Evolutionary conservation across 306 rosid species (phyloP).

Genomic region (Pterocarpus santalinus): DNA sequence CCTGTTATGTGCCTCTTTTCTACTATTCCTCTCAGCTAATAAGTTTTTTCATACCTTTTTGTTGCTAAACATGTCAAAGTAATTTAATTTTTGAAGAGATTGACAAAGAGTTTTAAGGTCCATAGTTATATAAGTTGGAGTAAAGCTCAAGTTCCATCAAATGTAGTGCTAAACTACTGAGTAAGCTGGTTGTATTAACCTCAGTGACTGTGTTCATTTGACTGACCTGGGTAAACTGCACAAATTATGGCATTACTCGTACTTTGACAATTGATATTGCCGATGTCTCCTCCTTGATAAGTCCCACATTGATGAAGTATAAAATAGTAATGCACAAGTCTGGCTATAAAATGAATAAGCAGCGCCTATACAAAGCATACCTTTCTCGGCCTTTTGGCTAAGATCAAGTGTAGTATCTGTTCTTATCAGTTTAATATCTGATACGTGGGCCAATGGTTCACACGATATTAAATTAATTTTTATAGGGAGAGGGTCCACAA

Average conservation of each 20-base stretch:
- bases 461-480: slow-evolving; percentile 11
- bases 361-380: not conserved
- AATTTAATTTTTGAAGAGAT: not conserved
- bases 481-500: not conserved
- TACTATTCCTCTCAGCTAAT: not conserved
- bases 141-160: slow-evolving; percentile 8
- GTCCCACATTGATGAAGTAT: not conserved
- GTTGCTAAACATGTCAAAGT: not conserved
- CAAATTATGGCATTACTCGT: too few relatives aligned
- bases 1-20: not conserved
- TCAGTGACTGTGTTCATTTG: too few relatives aligned
- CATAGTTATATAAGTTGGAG: slow-evolving; percentile 13
- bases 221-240: too few relatives aligned
- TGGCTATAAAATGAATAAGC: not conserved
- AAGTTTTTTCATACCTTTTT: not conserved
- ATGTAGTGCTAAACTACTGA: not conserved
- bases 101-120: slow-evolving; percentile 5
- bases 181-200: not conserved
- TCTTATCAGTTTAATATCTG: slow-evolving; percentile 3
- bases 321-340: not conserved
- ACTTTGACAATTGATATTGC: too few relatives aligned
- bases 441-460: not conserved
- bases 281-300: not conserved
- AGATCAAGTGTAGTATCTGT: not conserved
- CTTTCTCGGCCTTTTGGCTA: slow-evolving; percentile 33